Percentiles rank a stretch among this genome's conserved stretches.
Evolutionary conservation across 768 basidiomycete species (phyloP).

Genomic region (Lentinula boryana): DNA sequence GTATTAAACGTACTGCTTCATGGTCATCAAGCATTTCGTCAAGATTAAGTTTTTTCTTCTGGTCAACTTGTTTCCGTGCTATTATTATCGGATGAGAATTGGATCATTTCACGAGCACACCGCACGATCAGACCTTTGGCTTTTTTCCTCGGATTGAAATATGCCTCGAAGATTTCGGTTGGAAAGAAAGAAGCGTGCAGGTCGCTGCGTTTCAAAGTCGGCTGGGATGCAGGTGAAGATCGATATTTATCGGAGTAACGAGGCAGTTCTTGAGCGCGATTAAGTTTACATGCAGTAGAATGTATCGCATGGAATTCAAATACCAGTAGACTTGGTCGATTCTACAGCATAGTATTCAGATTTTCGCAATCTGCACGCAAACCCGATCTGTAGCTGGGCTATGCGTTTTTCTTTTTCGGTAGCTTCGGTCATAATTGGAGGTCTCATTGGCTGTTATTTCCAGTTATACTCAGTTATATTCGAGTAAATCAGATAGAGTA

Average conservation of each 20-base stretch:
- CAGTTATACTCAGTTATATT: constrained; percentile 1
- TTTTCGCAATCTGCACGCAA: constrained; percentile 55
- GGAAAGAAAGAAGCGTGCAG: constrained; percentile 78
- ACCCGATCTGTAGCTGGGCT: constrained; percentile 61
- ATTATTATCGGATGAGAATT: neutral
- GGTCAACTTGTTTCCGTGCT: constrained; percentile 19
- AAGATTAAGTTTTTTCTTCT: constrained; percentile 47
- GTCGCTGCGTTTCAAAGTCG: constrained; percentile 63
- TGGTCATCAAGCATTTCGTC: constrained; percentile 65
- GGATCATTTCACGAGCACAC: neutral
- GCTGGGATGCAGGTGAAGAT: constrained; percentile 51
- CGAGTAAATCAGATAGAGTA: neutral
- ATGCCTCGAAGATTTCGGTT: constrained; percentile 64
- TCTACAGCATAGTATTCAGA: constrained; percentile 77
- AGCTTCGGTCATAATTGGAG: constrained; percentile 67
- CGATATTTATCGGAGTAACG: constrained; percentile 85
- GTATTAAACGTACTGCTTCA: constrained; percentile 40
- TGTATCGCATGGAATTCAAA: neutral
- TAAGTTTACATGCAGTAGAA: neutral
- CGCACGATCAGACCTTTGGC: constrained; percentile 36
- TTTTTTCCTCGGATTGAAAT: constrained; percentile 73
- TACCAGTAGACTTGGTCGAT: constrained; percentile 57
- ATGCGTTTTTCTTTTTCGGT: constrained; percentile 61
- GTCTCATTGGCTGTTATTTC: constrained; percentile 47
- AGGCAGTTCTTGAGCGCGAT: constrained; percentile 48